Conservation (phyloP, 441 rosid species). For the Erysimum cheiri region DNA sequence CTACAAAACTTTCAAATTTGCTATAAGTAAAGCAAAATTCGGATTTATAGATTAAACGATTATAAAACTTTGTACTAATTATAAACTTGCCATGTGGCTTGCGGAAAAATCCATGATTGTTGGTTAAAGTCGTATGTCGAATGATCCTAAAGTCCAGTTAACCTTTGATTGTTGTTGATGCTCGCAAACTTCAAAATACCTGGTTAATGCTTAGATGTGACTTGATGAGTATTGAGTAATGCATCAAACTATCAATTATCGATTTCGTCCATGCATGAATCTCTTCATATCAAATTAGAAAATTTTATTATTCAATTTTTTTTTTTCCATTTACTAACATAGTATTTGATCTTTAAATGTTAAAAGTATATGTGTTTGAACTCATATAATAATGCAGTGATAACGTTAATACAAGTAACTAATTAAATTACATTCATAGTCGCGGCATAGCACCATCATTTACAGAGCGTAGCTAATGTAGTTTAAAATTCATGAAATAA, state of each 20-base stretch:
- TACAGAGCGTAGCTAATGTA: too few species aligned
- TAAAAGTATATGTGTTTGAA: background rate
- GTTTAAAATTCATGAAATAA: slow-evolving; percentile 7
- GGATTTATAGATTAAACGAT: too few species aligned
- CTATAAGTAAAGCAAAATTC: too few species aligned
- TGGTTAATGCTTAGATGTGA: too few species aligned
- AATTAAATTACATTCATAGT: background rate
- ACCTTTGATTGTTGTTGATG: too few species aligned
- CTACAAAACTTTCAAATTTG: too few species aligned
- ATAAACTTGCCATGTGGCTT: background rate
- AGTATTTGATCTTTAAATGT: background rate
- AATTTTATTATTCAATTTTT: background rate
- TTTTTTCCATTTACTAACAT: background rate
- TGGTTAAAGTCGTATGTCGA: background rate
- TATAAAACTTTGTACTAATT: too few species aligned
- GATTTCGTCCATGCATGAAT: too few species aligned
- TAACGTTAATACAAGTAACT: background rate
- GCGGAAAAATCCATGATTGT: background rate
- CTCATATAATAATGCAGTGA: background rate
- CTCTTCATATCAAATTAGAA: background rate
- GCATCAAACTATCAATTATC: too few species aligned
- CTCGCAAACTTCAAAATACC: too few species aligned
- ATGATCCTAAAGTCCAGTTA: too few species aligned
- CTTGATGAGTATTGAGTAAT: too few species aligned
- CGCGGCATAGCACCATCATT: background rate